Evolutionary conservation across 805 yeast species (phyloP).

Genomic region (Saturnispora kantuleensis): DNA sequence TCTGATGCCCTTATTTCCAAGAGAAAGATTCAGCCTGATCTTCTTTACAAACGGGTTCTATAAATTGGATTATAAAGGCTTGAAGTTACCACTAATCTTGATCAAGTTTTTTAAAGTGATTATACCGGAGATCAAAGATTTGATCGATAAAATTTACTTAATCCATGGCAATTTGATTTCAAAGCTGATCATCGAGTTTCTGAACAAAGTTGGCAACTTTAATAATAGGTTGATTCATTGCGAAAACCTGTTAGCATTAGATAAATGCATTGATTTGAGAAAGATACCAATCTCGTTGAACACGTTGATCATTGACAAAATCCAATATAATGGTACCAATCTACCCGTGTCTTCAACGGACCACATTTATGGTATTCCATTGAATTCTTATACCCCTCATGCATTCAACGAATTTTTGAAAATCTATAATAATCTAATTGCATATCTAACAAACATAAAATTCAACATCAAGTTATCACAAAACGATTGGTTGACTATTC

Average conservation of each 20-base stretch:
- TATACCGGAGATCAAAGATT: slow-evolving; percentile 43
- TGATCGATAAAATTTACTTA: slow-evolving; percentile 54
- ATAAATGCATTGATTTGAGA: slow-evolving; percentile 62
- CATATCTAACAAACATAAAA: slow-evolving; percentile 22
- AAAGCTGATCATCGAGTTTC: slow-evolving; percentile 62
- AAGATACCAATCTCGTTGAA: slow-evolving; percentile 64
- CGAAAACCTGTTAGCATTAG: slow-evolving; percentile 26
- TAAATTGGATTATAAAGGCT: slow-evolving; percentile 20
- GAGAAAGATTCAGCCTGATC: slow-evolving; percentile 52
- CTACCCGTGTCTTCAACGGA: slow-evolving; percentile 29
- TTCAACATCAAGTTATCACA: slow-evolving; percentile 17
- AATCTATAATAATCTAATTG: slow-evolving; percentile 26
- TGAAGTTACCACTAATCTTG: slow-evolving; percentile 23
- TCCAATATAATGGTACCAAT: slow-evolving; percentile 47
- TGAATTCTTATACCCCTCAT: slow-evolving; percentile 12
- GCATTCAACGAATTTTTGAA: slow-evolving; percentile 25
- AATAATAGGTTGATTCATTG: slow-evolving; percentile 24
- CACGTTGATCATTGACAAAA: slow-evolving; percentile 46
- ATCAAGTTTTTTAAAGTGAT: slow-evolving; percentile 43
- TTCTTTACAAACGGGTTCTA: slow-evolving; percentile 79
- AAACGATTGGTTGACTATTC: slow-evolving; percentile 24
- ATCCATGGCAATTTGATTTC: slow-evolving; percentile 91
- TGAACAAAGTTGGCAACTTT: slow-evolving; percentile 42
- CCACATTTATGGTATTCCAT: slow-evolving; percentile 24
- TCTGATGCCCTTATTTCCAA: slow-evolving; percentile 49